Conservation (phyloP, 164 flowering plant species). For the Umbellularia californica region DNA sequence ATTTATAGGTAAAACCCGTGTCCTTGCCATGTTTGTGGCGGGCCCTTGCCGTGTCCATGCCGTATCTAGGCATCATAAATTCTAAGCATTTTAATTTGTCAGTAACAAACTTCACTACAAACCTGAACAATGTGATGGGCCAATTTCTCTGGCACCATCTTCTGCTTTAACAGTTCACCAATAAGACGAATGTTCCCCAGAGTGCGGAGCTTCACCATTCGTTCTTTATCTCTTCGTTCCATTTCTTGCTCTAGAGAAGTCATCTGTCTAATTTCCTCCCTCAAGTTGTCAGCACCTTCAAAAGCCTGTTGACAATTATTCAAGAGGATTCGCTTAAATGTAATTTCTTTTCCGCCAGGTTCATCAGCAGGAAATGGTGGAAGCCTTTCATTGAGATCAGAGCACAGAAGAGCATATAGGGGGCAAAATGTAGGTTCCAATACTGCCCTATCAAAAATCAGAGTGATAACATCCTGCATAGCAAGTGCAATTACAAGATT, state of each 20-base stretch:
- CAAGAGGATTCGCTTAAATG: slow-evolving; percentile 83
- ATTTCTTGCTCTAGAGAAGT: slow-evolving; percentile 80
- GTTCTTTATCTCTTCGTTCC: slow-evolving; percentile 84
- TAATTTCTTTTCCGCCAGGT: slow-evolving; percentile 74
- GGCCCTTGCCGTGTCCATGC: too few relatives aligned
- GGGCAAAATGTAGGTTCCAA: slow-evolving; percentile 95
- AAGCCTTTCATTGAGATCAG: slow-evolving; percentile 85
- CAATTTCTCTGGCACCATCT: slow-evolving; percentile 91
- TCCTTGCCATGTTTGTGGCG: too few relatives aligned
- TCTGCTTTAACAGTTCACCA: slow-evolving; percentile 95
- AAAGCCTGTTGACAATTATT: slow-evolving; percentile 96
- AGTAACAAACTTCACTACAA: background rate
- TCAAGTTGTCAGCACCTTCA: slow-evolving; percentile 80
- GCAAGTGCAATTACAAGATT: slow-evolving; percentile 7
- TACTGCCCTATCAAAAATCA: slow-evolving; percentile 93
- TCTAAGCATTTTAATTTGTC: too few relatives aligned
- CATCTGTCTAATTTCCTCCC: slow-evolving; percentile 80
- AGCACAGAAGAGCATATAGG: slow-evolving; percentile 89
- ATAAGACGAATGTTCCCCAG: slow-evolving; percentile 95
- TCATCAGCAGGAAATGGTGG: slow-evolving; percentile 90
- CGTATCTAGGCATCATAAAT: too few relatives aligned
- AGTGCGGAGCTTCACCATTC: slow-evolving; percentile 76
- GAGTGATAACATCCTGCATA: slow-evolving; percentile 72
- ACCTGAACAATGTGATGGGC: slow-evolving; percentile 98
- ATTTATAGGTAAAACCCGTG: too few relatives aligned